phyloP scores from a whole-genome alignment of 306 rosid genomes.

The Citrullus amarus region DNA sequence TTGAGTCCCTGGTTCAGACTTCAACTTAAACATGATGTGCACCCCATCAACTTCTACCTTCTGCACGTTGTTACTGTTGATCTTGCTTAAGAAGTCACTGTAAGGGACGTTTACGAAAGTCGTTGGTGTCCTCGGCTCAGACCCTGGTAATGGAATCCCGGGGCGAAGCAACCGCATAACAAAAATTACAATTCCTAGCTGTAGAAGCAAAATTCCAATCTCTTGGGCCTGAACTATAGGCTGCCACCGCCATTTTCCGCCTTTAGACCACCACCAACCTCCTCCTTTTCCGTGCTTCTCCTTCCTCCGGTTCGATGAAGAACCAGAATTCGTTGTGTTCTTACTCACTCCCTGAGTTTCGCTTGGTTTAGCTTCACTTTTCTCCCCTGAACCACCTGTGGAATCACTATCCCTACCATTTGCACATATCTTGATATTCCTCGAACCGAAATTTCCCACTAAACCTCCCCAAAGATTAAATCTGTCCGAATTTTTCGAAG shows the following conservation, averaged over 20 bases:
- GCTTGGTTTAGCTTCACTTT: constrained; percentile 40
- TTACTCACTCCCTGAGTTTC: constrained; percentile 54
- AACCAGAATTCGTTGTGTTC: constrained; percentile 36
- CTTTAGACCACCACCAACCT: constrained; percentile 66
- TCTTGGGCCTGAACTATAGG: constrained; percentile 75
- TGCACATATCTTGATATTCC: constrained; percentile 28
- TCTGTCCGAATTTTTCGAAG: constrained; percentile 23
- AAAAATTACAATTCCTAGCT: constrained; percentile 67
- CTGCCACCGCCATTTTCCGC: constrained; percentile 86
- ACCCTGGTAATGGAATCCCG: constrained; percentile 72
- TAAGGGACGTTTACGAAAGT: constrained; percentile 72
- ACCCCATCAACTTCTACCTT: constrained; percentile 98
- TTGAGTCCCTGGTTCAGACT: constrained; percentile 34
- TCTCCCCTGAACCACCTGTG: constrained; percentile 44
- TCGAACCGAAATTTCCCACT: constrained; percentile 16
- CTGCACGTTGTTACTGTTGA: constrained; percentile 66
- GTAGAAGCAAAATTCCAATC: constrained; percentile 66
- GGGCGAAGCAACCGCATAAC: constrained; percentile 79
- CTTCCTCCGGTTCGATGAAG: constrained; percentile 45
- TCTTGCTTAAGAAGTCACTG: constrained; percentile 76
- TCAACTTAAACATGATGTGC: constrained; percentile 80
- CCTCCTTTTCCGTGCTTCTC: constrained; percentile 71
- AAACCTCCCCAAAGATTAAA: constrained; percentile 39
- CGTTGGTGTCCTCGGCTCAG: constrained; percentile 66
- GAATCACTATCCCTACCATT: constrained; percentile 67